A percentile compares a stretch with the other conserved stretches of the same genome.
phyloP scores from a whole-genome alignment of 2,329 filamentous ascomycete genomes.

The Beauveria pseudobassiana region DNA sequence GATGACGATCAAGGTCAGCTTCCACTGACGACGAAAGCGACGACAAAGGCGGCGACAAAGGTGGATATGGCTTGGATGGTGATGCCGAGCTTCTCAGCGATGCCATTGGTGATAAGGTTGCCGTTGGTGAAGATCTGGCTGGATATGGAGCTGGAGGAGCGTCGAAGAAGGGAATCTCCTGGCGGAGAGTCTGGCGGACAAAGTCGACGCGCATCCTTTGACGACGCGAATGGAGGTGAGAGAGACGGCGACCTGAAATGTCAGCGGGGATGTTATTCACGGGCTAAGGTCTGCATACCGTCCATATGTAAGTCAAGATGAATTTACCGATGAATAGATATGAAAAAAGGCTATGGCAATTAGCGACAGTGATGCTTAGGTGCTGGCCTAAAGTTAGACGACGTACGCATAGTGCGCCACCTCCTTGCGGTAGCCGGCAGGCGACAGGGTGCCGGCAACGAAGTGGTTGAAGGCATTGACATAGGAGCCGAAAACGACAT shows the following conservation, averaged over 20 bases:
- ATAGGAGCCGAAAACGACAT: constrained; percentile 48
- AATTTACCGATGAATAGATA: constrained; percentile 52
- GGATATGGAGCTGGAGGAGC: constrained; percentile 33
- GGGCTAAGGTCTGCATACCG: constrained; percentile 27
- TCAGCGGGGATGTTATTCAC: not conserved
- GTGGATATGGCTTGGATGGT: constrained; percentile 33
- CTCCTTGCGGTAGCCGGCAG: constrained; percentile 40
- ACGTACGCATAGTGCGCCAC: constrained; percentile 39
- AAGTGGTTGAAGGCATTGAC: constrained; percentile 52
- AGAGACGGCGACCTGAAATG: constrained; percentile 27
- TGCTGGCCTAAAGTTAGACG: not conserved
- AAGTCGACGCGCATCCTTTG: constrained; percentile 31
- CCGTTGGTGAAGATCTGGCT: constrained; percentile 41
- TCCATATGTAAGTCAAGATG: constrained; percentile 45
- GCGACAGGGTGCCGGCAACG: constrained; percentile 34
- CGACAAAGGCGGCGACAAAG: constrained; percentile 32
- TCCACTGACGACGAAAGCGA: constrained; percentile 35
- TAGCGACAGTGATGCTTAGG: not conserved
- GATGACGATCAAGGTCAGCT: constrained; percentile 36
- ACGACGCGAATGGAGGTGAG: constrained; percentile 30
- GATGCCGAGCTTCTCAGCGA: constrained; percentile 37
- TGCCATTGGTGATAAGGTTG: constrained; percentile 37
- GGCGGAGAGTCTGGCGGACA: constrained; percentile 32
- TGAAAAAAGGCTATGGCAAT: constrained; percentile 39
- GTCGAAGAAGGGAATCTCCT: constrained; percentile 52